Evolutionary conservation across 1,139 yeast species (phyloP), one percentile per base, ranked within the genome.

Genomic region (Lodderomyces oxycetoniae): DNA sequence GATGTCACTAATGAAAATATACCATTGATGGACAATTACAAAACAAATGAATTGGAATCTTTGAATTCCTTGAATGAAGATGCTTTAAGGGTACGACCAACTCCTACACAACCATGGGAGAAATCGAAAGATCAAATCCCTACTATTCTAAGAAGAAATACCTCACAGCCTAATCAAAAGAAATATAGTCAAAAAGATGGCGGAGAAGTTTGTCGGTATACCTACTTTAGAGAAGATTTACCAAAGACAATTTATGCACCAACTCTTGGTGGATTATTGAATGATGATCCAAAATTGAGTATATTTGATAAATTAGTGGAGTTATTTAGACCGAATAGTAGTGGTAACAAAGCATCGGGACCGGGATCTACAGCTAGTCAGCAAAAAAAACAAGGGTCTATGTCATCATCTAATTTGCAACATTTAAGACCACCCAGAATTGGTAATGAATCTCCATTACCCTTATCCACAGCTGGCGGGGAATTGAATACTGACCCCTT

Each of bases 161-260:
- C 17, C 13, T 20, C 32, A 9, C 29, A 33, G 15, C 15, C 37
- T 30, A 42, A 34, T 20, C 31, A 35, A n/a, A 34, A 30, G 9
- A 32, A 34, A 12, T 15, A 36, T 3, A 35, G 45, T 26, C 65
- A 45, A 22, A 12, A 10, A n/a, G 30, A 41, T 9, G 59, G 53
- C 29, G 53, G 56, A 2, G 56, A 52, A 13, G 38, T 53, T n/a
- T 63, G 64, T 39, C 47, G 98, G 41, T 91, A 85, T 61, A 87
- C 97, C 0, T 91, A 89, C 52, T 91, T 91, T 57, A 69, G 97
- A 44, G 96, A 89, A 46, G 95, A 88, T 49, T 61, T 91, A 46
- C 85, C 82, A 13, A 77, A 87, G 11, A 91, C 98, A 0, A 77
- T 91, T 11, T 97, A 91, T 56, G 78, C 96, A 0, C 91, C 96